Percentiles rank a stretch among this genome's conserved stretches.
phyloP scores from a whole-genome alignment of 495 filamentous ascomycete genomes.

The Xylaria scruposa region DNA sequence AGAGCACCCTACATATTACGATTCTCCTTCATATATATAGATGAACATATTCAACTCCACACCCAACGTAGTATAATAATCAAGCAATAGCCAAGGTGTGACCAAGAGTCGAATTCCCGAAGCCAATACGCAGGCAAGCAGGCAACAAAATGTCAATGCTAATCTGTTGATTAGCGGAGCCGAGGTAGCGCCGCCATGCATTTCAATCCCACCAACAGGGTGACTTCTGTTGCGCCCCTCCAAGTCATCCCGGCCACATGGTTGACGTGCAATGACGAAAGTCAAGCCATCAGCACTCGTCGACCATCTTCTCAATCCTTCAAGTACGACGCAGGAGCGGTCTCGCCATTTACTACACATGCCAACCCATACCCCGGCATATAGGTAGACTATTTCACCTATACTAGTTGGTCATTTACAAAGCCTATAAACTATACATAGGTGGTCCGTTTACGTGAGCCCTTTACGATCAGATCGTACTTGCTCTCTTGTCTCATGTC shows the following conservation, averaged over 20 bases:
- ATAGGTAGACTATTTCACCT: no score
- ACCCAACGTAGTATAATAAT: background rate
- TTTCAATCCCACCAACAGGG: slow-evolving; percentile 35
- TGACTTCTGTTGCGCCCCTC: background rate
- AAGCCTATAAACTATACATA: background rate
- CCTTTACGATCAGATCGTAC: background rate
- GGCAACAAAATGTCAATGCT: background rate
- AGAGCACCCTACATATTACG: background rate
- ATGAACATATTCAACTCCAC: background rate
- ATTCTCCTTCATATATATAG: slow-evolving; percentile 4
- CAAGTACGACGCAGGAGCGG: background rate
- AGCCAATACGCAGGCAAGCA: slow-evolving; percentile 6
- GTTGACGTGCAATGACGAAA: slow-evolving; percentile 41
- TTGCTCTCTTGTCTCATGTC: background rate
- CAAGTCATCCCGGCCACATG: slow-evolving; percentile 25
- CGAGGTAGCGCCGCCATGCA: slow-evolving; percentile 45
- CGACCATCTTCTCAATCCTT: background rate
- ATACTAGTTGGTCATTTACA: background rate
- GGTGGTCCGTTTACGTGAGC: background rate
- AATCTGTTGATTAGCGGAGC: slow-evolving; percentile 37
- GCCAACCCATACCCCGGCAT: background rate
- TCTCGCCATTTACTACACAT: slow-evolving; percentile 8
- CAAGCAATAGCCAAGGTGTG: slow-evolving; percentile 18
- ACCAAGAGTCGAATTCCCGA: slow-evolving; percentile 1
- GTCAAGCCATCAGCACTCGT: background rate